Evolutionary conservation across 208 protist species (phyloP), one percentile per base, ranked within the genome.

Genomic region (Leptomonas seymouri): DNA sequence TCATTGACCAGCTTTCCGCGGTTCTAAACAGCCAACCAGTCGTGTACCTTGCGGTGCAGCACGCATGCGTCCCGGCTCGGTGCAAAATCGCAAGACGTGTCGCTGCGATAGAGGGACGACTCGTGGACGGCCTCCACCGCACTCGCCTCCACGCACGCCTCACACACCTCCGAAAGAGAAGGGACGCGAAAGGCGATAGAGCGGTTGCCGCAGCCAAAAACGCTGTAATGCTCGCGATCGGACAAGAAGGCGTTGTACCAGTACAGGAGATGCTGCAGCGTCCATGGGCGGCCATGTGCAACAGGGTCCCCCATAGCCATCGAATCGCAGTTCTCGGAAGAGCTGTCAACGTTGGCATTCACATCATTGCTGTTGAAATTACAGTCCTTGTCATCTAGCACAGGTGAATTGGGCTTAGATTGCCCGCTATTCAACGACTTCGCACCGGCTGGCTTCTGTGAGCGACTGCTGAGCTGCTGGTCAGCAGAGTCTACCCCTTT

Each of bases 171-270:
- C 8, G 59, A 71, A 23, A 88, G 61, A 27, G 72, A 71, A 0
- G 63, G 20, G 5, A 81, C 42, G 34, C 50, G 64, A 55, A 88
- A 86, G 25, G 63, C 76, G 34, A 88, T 66, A 53, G 74, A 84
- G 41, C 77, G 76, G 48, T 84, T 53, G 34, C 85, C 80, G 66
- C 81, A 86, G 41, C 82, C 80, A 64, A 86, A 91, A 48, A 78
- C 68, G 41, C 71, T 74, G 34, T 79, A 60, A 59, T 82, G 76
- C 20, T 49, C 57, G n/a, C 57, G 50, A 57, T 85, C 80, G 2
- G 73, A 82, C 39, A 79, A 50, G 36, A 91, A 69, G 21, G 76
- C 56, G 69, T 79, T 74, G 65, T 80, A 84, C 85, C 82, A 86
- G 41, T 66, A 78, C 14, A 91, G 67, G 15, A 91, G 71, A 71